Evolutionary conservation across 2,329 filamentous ascomycete genomes (phyloP), one percentile per base, ranked within the genome.

Genomic region (Sporothrix sp.): DNA sequence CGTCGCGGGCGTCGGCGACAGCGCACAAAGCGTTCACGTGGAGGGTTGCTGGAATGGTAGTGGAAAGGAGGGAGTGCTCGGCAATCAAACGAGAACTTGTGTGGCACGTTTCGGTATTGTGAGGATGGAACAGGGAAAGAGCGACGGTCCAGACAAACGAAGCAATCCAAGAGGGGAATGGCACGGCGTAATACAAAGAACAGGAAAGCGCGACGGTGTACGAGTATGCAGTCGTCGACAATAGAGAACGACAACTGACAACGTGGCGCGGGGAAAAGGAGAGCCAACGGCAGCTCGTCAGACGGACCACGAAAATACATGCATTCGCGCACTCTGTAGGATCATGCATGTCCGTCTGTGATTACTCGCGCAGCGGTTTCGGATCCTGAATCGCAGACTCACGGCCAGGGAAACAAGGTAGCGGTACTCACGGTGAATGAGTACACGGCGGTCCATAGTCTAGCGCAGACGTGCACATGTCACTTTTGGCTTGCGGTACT

Each of bases 1-100:
- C 8, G 18, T 18, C 7, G 18, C 9, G 23, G 23, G 21, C 9
- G 3, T 10, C 6, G n/a, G 21, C 14, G n/a, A 16, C 16, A n/a
- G n/a, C 23, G 14, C 11, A 33, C 33, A 9, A 14, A 5, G 9
- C 11, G 39, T 49, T 52, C 51, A 52, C 51, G 51, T 52, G 51
- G 45, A 48, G 38, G 27, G 45, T 52, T 52, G 46, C 27, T 52
- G 46, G 35, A 45, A 27, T 42, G 14, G 21, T 7, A n/a, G 6
- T 20, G 33, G 18, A 7, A 21, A 39, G 25, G n/a, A 20, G 21
- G n/a, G 44, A 27, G 32, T 4, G 21, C 13, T 13, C 18, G 23
- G 3, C 11, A 32, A 32, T 35, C 27, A 37, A 27, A 37, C 27
- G 44, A 35, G 16, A 14, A 10, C 25, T 6, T 6, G 25, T 28